Base-by-base conservation (phyloP, 2,329 filamentous ascomycete genomes). In the Penicillium sp. region DNA sequence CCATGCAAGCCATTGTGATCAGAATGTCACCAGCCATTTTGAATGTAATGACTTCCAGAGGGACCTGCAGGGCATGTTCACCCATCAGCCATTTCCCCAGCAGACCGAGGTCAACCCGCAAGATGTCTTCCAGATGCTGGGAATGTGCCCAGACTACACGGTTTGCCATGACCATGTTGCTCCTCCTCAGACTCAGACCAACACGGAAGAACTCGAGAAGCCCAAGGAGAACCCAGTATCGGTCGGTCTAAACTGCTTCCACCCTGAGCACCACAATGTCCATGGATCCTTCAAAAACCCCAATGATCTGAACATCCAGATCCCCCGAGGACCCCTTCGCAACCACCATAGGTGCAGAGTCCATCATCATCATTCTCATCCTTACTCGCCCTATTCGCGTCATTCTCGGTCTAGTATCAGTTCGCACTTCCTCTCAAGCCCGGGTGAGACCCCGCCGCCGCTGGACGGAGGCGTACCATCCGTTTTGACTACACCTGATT, bases 61-160 rank as follows among this genome's bases (percentile, higher is more conserved):
- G 43, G 68, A 71, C 18, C 50, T 64, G 21, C 65, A 65, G 46
- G 60, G 51, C 19, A 59, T 62, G 37, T 54, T 68, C 40, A 55
- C 57, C 24, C 56, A 58, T 9, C 61, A 65, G 29, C 52, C 62
- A 1, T 61, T 63, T 39, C 66, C 69, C 14, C 47, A 51, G 2
- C 69, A 67, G 52, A 66, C 62, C 3, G 63, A 69, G 6, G 65
- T 74, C 31, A 71, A 73, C 47, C 69, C 69, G 6, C 61, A 65
- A 13, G 71, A 74, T 21, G 63, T 73, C 40, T 70, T 73, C 53
- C 68, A 74, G 47, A 69, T 73, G 61, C 62, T 75, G 47, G 68
- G 68, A 9, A 65, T 70, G 54, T 71, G 71, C 39, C 60, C 70
- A 5, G 70, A 70, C 51, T 64, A 67, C 23, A 64, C 66, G 8